Base-by-base conservation (phyloP, 2,329 filamentous ascomycete species). In the Anisogramma anomala region DNA sequence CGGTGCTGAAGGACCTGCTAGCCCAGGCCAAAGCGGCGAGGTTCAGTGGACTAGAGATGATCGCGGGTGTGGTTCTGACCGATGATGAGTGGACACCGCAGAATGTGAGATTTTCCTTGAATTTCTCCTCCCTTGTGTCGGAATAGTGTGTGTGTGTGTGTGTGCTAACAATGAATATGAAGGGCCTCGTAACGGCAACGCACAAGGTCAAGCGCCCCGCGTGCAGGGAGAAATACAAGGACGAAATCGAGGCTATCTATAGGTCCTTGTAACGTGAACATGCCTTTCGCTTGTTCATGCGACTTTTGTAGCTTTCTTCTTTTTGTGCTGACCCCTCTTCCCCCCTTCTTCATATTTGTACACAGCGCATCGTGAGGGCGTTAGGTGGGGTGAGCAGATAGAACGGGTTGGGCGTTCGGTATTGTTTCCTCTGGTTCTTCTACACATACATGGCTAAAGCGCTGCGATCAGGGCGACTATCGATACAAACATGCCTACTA, bases 11-110 rank as follows among this genome's bases (percentile, higher is more conserved):
- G 64, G 81, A 86, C 53, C 63, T 93, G 46, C 71, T 83, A 51
- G 59, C 62, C 8, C 69, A 72, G 17, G 85, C 74, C 14, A 77
- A 71, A 62, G 74, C 71, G 52, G 78, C 75, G 22, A 81, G 82
- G 15, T 66, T 93, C 35, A 66, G 68, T 1, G 68, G 74, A 8
- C 79, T 91, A 45, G 85, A 93, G 67, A 77, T 81, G 48, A 70
- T 94, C 30, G 72, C 77, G 22, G 84, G 80, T 37, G 79, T 89
- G 15, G 82, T 89, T 19, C 60, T 94, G 42, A 77, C 80, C 0
- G 83, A 89, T 49, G 85, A 89, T 56, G 86, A 93, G 61, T 94
- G 86, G 86, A 89, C 82, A 41, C 83, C 86, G 39, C 72, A 78
- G 45, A 91, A 79, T 57, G 84, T 89, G 67, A 79, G 83, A n/a